Evolutionary conservation across 2,329 filamentous ascomycete genomes (phyloP).

Genomic region (Monilinia fructigena): DNA sequence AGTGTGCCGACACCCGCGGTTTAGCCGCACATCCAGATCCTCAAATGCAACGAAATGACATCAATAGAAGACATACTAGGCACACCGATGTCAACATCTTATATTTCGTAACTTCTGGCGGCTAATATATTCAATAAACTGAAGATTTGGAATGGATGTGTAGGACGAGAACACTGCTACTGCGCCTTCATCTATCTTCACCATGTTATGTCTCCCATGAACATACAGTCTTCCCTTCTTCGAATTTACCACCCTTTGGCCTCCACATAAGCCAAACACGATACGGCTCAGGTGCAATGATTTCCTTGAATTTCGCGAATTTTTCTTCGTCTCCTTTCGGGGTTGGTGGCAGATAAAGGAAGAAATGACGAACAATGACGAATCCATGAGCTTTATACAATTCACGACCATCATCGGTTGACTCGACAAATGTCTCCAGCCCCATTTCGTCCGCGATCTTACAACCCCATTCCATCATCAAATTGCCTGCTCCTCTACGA

Average conservation of each 20-base stretch:
- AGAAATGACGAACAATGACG: constrained; percentile 5
- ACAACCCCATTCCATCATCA: constrained; percentile 5
- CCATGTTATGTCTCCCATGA: background rate
- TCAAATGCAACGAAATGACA: too few species aligned
- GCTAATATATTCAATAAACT: too few species aligned
- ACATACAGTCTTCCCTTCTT: constrained; percentile 3
- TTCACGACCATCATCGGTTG: background rate
- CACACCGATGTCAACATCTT: background rate
- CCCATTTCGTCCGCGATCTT: constrained; percentile 17
- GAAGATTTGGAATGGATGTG: too few species aligned
- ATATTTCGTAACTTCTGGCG: background rate
- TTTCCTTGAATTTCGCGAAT: background rate
- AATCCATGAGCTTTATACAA: constrained; percentile 9
- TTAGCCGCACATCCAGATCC: background rate
- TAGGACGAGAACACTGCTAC: background rate
- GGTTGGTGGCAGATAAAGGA: background rate
- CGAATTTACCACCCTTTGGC: background rate
- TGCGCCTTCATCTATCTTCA: background rate
- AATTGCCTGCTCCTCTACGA: background rate
- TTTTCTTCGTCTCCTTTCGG: background rate
- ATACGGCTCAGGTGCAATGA: constrained; percentile 1
- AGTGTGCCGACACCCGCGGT: background rate
- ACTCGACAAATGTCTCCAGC: constrained; percentile 1
- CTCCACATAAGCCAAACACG: constrained; percentile 16
- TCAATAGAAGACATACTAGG: background rate